Conservation (phyloP, 495 filamentous ascomycete species). For the Mycothermus thermophilus region DNA sequence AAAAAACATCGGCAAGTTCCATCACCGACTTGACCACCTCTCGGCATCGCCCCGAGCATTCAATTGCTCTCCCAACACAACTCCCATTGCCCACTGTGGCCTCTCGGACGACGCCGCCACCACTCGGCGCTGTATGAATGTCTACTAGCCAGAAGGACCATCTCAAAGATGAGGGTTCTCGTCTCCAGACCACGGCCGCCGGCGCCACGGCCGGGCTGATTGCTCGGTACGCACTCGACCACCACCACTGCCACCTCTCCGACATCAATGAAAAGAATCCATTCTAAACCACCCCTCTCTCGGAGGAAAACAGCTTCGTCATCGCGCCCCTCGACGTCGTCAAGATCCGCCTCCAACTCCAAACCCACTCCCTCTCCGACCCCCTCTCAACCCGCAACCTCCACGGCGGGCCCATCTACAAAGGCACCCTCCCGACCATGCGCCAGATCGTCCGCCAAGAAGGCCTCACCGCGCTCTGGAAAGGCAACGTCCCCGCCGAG, state of each 20-base stretch:
- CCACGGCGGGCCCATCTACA: slow-evolving; percentile 51
- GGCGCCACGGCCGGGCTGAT: slow-evolving; percentile 81
- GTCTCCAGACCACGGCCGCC: slow-evolving; percentile 64
- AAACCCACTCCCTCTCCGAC: slow-evolving; percentile 65
- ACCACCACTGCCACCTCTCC: slow-evolving; percentile 31
- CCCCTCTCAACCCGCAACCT: slow-evolving; percentile 40
- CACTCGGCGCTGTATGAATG: slow-evolving; percentile 17
- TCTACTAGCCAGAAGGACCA: slow-evolving; percentile 31
- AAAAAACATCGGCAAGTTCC: no score
- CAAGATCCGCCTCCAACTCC: slow-evolving; percentile 91
- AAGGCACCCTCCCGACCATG: slow-evolving; percentile 67
- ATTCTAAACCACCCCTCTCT: no score
- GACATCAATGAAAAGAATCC: no score
- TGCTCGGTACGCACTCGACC: slow-evolving; percentile 75
- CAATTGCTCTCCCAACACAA: no score
- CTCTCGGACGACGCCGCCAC: no score
- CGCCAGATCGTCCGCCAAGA: slow-evolving; percentile 61
- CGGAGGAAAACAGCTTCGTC: slow-evolving; percentile 72
- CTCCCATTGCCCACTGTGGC: no score
- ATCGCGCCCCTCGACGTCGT: slow-evolving; percentile 88
- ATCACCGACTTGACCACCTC: no score
- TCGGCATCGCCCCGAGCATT: no score
- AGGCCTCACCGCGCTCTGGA: slow-evolving; percentile 83
- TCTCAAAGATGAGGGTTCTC: slow-evolving; percentile 90
- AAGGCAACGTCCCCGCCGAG: slow-evolving; percentile 93